These are phyloP conservation scores for Golovinomyces cichoracearum DNA, from an alignment of 2,329 filamentous ascomycete species.

Conservation along the genomic window DNA sequence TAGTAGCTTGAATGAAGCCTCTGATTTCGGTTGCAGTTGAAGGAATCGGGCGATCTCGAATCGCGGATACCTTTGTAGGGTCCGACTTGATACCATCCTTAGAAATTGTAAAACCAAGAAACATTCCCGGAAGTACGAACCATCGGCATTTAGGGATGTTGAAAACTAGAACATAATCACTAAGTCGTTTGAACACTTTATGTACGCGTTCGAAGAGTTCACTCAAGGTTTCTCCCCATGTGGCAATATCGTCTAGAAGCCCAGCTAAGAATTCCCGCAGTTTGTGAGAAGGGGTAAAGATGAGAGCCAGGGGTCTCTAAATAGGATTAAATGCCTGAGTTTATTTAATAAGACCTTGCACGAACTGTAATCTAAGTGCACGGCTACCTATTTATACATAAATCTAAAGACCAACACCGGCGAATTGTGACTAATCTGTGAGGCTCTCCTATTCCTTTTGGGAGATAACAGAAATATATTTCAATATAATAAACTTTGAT, in stretches of 20 bases:
- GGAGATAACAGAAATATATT: too few relatives aligned
- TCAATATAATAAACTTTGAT: too few relatives aligned
- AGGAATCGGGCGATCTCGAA: neutral
- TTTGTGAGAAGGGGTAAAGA: too few relatives aligned
- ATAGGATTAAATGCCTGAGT: neutral
- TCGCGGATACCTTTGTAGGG: neutral
- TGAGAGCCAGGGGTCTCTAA: neutral
- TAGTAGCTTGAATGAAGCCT: neutral
- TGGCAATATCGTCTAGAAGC: neutral
- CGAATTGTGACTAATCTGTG: too few relatives aligned
- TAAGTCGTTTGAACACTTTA: neutral
- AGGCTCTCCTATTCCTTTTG: too few relatives aligned
- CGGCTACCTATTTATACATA: neutral
- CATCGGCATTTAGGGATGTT: neutral
- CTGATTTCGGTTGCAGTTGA: neutral
- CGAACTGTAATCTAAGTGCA: neutral
- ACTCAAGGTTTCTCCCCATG: neutral
- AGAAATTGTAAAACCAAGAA: neutral
- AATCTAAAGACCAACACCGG: too few relatives aligned
- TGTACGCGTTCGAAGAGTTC: neutral
- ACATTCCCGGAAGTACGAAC: neutral
- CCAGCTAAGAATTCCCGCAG: neutral
- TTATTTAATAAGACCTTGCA: neutral
- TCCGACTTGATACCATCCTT: neutral
- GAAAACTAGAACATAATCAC: neutral